Percentiles rank a stretch among this genome's conserved stretches.
phyloP scores from a whole-genome alignment of 176 grass and related monocot species.

The Aegilops tauschii region DNA sequence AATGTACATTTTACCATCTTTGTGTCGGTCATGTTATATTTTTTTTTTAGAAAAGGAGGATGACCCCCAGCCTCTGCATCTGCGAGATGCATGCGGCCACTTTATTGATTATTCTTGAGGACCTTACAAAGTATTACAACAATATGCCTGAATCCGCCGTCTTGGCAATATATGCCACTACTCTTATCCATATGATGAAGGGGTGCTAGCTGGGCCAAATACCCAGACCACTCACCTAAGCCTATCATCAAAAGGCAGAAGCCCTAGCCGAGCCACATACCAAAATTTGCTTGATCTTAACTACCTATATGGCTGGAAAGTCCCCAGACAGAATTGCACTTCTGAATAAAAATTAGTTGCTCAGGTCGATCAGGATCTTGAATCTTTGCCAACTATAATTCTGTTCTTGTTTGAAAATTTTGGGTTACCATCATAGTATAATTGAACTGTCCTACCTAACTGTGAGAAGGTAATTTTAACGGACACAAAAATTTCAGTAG shows the following conservation, averaged over 20 bases:
- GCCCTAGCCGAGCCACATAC: too few species aligned
- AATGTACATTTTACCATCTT: not conserved
- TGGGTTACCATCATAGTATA: not conserved
- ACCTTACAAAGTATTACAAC: too few species aligned
- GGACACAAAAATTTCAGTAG: not conserved
- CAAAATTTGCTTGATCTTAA: not conserved
- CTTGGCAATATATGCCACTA: too few species aligned
- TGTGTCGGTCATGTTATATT: not conserved
- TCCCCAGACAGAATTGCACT: not conserved
- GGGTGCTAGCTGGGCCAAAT: too few species aligned
- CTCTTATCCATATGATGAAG: too few species aligned
- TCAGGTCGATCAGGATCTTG: not conserved
- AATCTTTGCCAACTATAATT: not conserved
- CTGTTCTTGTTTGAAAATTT: not conserved
- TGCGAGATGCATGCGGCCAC: too few species aligned
- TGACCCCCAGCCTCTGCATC: too few species aligned
- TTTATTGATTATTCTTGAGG: too few species aligned
- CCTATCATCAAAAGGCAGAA: too few species aligned
- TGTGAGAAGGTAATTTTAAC: not conserved
- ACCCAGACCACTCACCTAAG: too few species aligned
- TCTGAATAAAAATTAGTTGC: not conserved
- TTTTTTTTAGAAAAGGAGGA: too few species aligned
- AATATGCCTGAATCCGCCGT: too few species aligned
- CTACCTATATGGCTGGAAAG: not conserved
- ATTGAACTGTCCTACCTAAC: not conserved